Base-by-base conservation (phyloP, 2,329 filamentous ascomycete genomes). In the Penicillium sumatraense region DNA sequence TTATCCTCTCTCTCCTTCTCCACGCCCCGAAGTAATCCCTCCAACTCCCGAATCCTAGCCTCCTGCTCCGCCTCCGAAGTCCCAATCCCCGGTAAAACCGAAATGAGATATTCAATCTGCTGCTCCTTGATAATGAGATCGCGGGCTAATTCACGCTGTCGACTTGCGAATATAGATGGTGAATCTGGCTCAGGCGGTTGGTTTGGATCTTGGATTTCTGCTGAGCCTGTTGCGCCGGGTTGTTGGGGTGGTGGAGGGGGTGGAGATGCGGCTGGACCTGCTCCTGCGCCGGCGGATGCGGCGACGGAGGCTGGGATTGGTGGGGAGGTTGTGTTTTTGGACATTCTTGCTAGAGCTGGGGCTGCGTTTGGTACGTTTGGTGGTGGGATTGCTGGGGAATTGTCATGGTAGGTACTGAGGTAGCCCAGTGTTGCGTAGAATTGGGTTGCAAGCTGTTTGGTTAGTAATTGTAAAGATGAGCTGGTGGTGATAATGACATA, bases 361-460 rank as follows among this genome's bases (percentile, higher is more conserved):
- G 71, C 72, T 52, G 69, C 68, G 57, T 66, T 59, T 42, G 64
- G 66, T 57, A 70, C 64, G 54, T 67, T 64, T 40, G 59, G 60
- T 14, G 71, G 73, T 29, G 63, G 67, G 11, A 56, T 73, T 26
- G 71, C 75, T 52, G 70, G 72, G 40, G 70, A 75, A 63, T 73
- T 75, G 67, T 75, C 78, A 67, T 76, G 77, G 68, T 78, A 79
- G 53, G 70, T 76, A 51, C 68, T 75, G 54, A 80, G 71, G 64
- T 81, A 81, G 68, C 75, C 74, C 53, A 81, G 69, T 27, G 78
- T 80, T 51, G 78, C 77, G 68, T 80, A 81, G 74, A 80, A 79
- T 72, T 81, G 79, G 45, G 77, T 80, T 65, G 77, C 76, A 27
- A 81, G 75, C 75, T 79, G 38, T 49, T 52, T 42, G 48, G 52